Evolutionary conservation across 2,329 filamentous ascomycete genomes (phyloP).

Genomic region (Sporothrix schenckii): DNA sequence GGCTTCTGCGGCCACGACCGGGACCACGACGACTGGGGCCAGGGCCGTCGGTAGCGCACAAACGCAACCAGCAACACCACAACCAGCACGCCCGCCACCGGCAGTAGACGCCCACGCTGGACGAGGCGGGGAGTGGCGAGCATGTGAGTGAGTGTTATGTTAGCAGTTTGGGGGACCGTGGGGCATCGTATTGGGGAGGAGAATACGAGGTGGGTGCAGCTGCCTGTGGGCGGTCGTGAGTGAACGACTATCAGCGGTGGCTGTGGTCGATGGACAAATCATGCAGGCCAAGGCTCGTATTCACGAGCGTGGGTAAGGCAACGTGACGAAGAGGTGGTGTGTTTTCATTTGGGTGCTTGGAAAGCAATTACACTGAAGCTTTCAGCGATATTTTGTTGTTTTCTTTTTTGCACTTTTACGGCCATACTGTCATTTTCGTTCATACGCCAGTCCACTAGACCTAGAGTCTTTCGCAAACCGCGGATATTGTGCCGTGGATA

Average conservation of each 20-base stretch:
- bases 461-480: not conserved
- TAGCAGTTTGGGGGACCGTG: not conserved
- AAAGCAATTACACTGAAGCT: not conserved
- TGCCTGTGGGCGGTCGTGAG: not conserved
- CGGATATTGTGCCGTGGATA: conserved; percentile 13
- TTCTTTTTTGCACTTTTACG: not conserved
- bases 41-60: not conserved
- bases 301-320: not conserved
- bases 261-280: not conserved
- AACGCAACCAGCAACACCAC: not conserved
- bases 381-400: too few species aligned
- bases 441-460: not conserved
- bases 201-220: not conserved
- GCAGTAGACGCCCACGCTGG: conserved; percentile 26
- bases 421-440: not conserved
- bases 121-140: conserved; percentile 12
- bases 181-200: conserved; percentile 1
- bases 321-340: not conserved
- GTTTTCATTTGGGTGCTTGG: not conserved
- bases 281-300: not conserved
- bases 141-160: not conserved
- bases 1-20: not conserved
- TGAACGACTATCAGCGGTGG: not conserved
- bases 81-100: conserved; percentile 6
- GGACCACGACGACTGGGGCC: not conserved